These are phyloP conservation scores for Tolypocladium endophyticum DNA, from an alignment of 2,329 filamentous ascomycete species.

Conservation along the genomic window DNA sequence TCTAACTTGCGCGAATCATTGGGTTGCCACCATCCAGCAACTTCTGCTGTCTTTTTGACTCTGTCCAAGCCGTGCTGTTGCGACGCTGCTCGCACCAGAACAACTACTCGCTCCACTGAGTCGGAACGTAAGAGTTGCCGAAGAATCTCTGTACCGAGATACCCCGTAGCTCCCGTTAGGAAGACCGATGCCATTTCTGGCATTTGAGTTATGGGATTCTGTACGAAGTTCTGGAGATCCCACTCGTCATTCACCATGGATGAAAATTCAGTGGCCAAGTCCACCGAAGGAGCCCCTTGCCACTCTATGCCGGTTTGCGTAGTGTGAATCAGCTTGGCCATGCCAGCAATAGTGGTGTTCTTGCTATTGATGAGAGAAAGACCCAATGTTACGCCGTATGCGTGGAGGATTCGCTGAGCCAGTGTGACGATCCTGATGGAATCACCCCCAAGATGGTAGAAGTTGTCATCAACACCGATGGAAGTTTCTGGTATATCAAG, in stretches of 20 bases:
- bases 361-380: not conserved
- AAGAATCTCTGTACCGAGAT: constrained; percentile 70
- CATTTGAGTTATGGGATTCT: not conserved
- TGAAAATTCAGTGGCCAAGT: not conserved
- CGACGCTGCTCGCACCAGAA: constrained; percentile 59
- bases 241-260: not conserved
- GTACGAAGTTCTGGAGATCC: not conserved
- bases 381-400: not conserved
- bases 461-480: constrained; percentile 7
- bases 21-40: constrained; percentile 6
- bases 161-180: constrained; percentile 66
- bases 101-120: constrained; percentile 43
- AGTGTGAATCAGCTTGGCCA: not conserved
- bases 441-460: constrained; percentile 8
- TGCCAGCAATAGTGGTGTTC: not conserved
- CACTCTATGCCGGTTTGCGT: not conserved
- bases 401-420: not conserved
- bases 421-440: constrained; percentile 3
- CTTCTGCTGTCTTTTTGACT: constrained; percentile 28
- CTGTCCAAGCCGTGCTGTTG: constrained; percentile 48
- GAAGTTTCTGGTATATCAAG: constrained; percentile 2
- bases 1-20: constrained; percentile 1
- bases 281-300: not conserved
- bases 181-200: constrained; percentile 45
- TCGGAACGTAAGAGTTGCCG: constrained; percentile 53